These are phyloP conservation scores for Euphrasia confusa DNA, from an alignment of 257 asterid species.

Conservation along the genomic window DNA sequence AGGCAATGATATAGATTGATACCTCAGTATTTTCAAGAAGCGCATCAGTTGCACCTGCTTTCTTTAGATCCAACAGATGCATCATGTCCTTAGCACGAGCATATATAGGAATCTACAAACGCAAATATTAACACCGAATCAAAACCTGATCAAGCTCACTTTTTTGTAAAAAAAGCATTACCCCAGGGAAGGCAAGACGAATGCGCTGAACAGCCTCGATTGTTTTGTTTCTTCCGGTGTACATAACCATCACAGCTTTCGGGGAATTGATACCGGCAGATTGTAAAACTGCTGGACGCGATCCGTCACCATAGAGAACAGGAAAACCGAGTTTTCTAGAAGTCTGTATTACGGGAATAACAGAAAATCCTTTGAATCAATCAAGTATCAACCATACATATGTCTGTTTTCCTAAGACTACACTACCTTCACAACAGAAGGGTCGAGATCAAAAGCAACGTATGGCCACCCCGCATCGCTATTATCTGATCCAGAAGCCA, in stretches of 20 bases:
- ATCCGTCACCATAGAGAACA: constrained; percentile 90
- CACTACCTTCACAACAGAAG: constrained; percentile 78
- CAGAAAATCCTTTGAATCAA: constrained; percentile 10
- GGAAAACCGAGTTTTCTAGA: constrained; percentile 89
- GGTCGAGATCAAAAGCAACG: constrained; percentile 92
- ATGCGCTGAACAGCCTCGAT: constrained; percentile 83
- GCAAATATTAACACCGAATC: background rate
- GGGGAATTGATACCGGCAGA: constrained; percentile 93
- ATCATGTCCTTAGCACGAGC: constrained; percentile 89
- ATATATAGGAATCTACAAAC: constrained; percentile 71
- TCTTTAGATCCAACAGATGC: constrained; percentile 82
- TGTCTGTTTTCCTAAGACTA: constrained; percentile 9
- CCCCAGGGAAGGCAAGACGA: constrained; percentile 90
- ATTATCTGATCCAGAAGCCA: constrained; percentile 68
- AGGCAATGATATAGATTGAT: background rate
- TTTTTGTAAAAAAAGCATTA: constrained; percentile 27
- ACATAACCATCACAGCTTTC: constrained; percentile 95
- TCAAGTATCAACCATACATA: constrained; percentile 3
- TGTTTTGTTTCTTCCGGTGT: constrained; percentile 63
- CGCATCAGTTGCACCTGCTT: constrained; percentile 94
- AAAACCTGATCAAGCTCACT: background rate
- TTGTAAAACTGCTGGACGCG: constrained; percentile 94
- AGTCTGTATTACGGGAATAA: constrained; percentile 40
- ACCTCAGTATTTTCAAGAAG: constrained; percentile 97
- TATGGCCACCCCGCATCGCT: constrained; percentile 63